phyloP scores from a whole-genome alignment of 192 early-diverging fungal species.

The Chytriomyces sp. region DNA sequence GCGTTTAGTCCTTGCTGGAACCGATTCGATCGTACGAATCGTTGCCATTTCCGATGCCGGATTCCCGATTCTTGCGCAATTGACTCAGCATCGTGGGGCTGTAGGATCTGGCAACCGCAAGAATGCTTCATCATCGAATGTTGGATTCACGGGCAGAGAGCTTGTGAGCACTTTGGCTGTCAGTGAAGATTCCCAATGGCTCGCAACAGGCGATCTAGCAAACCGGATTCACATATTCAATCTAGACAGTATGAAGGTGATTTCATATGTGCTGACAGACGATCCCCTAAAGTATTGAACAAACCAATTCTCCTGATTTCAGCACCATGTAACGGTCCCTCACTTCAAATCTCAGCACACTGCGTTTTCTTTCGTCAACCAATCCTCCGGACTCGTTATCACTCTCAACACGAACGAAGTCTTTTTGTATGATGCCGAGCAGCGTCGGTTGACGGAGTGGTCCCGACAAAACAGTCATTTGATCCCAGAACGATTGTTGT shows the following conservation, averaged over 20 bases:
- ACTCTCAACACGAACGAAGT: constrained; percentile 73
- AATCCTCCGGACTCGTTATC: constrained; percentile 61
- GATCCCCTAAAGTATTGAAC: constrained; percentile 4
- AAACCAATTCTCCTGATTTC: background rate
- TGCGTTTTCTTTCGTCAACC: constrained; percentile 68
- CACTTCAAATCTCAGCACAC: constrained; percentile 66
- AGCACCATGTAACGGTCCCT: constrained; percentile 75
- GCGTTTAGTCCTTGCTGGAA: constrained; percentile 76
- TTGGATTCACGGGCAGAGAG: constrained; percentile 47
- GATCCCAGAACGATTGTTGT: constrained; percentile 70
- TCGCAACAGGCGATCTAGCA: constrained; percentile 78
- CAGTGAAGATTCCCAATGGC: constrained; percentile 78
- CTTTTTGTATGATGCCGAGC: constrained; percentile 79
- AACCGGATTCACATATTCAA: constrained; percentile 78
- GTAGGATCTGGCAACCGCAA: constrained; percentile 1
- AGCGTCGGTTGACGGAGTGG: constrained; percentile 75
- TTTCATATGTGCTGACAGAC: constrained; percentile 11
- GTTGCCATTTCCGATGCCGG: constrained; percentile 69
- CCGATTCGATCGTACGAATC: constrained; percentile 75
- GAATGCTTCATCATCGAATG: constrained; percentile 50
- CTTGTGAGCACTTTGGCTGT: constrained; percentile 70
- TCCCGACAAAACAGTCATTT: constrained; percentile 70
- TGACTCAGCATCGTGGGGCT: constrained; percentile 67
- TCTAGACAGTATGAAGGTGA: constrained; percentile 70
- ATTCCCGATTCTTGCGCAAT: constrained; percentile 67